Base-by-base conservation (phyloP, 768 basidiomycete species). In the Lentinula detonsa region DNA sequence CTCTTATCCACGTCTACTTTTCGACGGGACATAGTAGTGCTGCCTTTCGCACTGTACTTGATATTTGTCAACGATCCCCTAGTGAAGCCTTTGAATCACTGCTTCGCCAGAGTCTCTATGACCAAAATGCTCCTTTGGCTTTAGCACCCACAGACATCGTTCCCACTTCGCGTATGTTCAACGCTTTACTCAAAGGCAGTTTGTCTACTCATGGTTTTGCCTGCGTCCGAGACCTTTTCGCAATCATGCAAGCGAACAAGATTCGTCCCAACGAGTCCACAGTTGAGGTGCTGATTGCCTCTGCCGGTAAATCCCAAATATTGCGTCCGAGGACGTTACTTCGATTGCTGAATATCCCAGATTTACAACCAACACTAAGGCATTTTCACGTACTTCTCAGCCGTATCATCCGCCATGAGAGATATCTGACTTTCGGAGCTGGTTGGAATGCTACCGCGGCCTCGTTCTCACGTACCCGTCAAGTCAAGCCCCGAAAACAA, bases 1-100 rank as follows among this genome's bases (percentile, higher is more conserved):
- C 88, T 3, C 75, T 91, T 33, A 74, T 89, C 39, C 79, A 81
- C 60, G 78, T 81, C n/a, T 81, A 84, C 65, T 83, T 78, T 65
- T 68, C 77, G 42, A 73, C 71, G 10, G 79, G 79, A 37, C 73
- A 77, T 51, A 76, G 76, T 18, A 75, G 77, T 58, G 68, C 76
- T 40, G 90, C 89, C 5, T 71, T 87, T 49, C 71, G 73, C 33
- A 69, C 90, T 60, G 74, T 86, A 56, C 75, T 79, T 33, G 70
- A 72, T 16, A 74, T 83, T 69, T 83, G 85, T 66, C 60, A 70
- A 48, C 67, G 21, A 67, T 70, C 28, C 64, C 74, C 2, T 62
- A 45, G 28, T 53, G 40, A 58, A 33, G 74, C 50, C 23, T 62
- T 62, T 34, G n/a, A 11, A 16, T 48, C 50, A 15, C 37, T 65